These are phyloP conservation scores for Yamadazyma tumulicola DNA, from an alignment of 805 yeast genomes.

Conservation along the genomic window DNA sequence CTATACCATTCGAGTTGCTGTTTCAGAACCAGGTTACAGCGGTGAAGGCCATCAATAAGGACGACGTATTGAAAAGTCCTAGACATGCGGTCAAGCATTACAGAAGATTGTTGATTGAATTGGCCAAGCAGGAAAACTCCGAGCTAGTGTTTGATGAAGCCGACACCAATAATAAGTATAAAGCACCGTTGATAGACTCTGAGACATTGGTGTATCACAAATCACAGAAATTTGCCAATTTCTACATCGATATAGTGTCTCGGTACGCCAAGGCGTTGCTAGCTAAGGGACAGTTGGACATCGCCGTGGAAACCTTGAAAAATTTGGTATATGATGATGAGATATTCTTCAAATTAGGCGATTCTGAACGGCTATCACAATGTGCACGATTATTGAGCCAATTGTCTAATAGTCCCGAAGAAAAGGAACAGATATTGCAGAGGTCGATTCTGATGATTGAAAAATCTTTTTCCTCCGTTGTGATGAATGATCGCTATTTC, in stretches of 20 bases:
- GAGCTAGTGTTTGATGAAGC: conserved; percentile 24
- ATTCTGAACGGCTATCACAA: conserved; percentile 38
- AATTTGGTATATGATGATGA: conserved; percentile 33
- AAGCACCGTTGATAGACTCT: conserved; percentile 33
- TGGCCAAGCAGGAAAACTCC: conserved; percentile 27
- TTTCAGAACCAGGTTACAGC: conserved; percentile 31
- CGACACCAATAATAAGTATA: conserved; percentile 22
- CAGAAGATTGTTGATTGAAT: conserved; percentile 31
- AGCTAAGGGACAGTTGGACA: conserved; percentile 37
- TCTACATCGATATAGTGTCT: conserved; percentile 40
- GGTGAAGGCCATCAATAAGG: conserved; percentile 42
- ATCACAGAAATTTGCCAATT: conserved; percentile 34
- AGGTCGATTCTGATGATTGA: conserved; percentile 32
- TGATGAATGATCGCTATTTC: conserved; percentile 21
- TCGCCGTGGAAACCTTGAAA: conserved; percentile 24
- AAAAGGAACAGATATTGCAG: conserved; percentile 23
- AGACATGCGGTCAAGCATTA: conserved; percentile 43
- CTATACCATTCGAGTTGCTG: conserved; percentile 37
- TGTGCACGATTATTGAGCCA: conserved; percentile 35
- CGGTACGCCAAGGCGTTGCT: conserved; percentile 39
- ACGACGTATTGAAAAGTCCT: conserved; percentile 40
- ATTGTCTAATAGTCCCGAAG: conserved; percentile 17
- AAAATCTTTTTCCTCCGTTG: conserved; percentile 24
- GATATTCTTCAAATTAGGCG: conserved; percentile 36
- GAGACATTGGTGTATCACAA: conserved; percentile 25